Conservation (phyloP, 208 protist genomes). For the Trypanosoma avium region DNA sequence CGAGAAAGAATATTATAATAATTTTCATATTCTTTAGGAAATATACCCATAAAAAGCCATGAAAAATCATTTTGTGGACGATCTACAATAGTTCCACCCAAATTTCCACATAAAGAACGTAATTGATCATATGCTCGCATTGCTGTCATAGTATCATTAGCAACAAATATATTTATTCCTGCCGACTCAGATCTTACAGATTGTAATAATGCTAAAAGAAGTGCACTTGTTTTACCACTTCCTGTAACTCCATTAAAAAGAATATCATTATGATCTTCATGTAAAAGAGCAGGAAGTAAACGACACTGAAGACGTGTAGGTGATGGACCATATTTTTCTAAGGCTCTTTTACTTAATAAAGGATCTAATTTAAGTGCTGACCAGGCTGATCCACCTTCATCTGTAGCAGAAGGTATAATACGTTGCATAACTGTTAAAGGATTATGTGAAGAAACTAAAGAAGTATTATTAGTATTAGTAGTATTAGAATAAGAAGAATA, state of each 20-base stretch:
- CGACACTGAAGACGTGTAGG: slow-evolving; percentile 74
- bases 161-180: slow-evolving; percentile 79
- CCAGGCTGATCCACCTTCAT: slow-evolving; percentile 49
- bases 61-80: slow-evolving; percentile 58
- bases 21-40: slow-evolving; percentile 49
- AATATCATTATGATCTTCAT: slow-evolving; percentile 88
- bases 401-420: slow-evolving; percentile 31
- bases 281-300: slow-evolving; percentile 62
- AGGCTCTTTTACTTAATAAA: slow-evolving; percentile 35
- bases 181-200: slow-evolving; percentile 59
- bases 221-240: slow-evolving; percentile 74
- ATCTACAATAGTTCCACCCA: slow-evolving; percentile 56
- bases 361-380: slow-evolving; percentile 56
- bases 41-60: slow-evolving; percentile 65
- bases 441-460: background rate
- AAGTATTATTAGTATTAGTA: too few relatives aligned
- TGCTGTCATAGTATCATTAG: slow-evolving; percentile 58
- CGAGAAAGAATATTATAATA: slow-evolving; percentile 51
- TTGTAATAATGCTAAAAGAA: slow-evolving; percentile 74
- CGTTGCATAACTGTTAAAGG: background rate
- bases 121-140: slow-evolving; percentile 61
- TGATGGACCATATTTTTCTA: slow-evolving; percentile 36
- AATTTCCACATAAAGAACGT: slow-evolving; percentile 45
- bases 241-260: slow-evolving; percentile 80
- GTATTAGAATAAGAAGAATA: background rate